Evolutionary conservation across 805 yeast species (phyloP).

Genomic region (Candida sphagnicola): DNA sequence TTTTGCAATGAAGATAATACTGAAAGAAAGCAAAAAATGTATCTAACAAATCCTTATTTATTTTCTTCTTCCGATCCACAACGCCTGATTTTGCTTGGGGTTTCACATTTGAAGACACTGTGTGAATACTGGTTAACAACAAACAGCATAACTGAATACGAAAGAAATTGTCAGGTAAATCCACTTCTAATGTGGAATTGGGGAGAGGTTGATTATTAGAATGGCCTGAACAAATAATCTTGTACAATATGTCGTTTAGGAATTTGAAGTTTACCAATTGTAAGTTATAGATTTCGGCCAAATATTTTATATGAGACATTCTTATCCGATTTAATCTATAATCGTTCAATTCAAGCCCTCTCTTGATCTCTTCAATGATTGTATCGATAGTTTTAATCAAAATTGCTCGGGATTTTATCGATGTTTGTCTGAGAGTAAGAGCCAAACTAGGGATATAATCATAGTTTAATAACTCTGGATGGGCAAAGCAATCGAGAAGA

Average conservation of each 20-base stretch:
- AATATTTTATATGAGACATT: conserved; percentile 55
- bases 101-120: conserved; percentile 4
- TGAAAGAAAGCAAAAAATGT: conserved; percentile 59
- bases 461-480: conserved; percentile 59
- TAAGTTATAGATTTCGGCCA: conserved; percentile 54
- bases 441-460: conserved; percentile 53
- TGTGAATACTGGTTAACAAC: conserved; percentile 17
- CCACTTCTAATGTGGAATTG: conserved; percentile 43
- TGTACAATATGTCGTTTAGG: conserved; percentile 50
- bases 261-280: conserved; percentile 44
- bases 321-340: conserved; percentile 57
- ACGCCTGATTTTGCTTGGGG: conserved; percentile 3
- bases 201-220: conserved; percentile 54
- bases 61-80: conserved; percentile 5
- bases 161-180: conserved; percentile 66
- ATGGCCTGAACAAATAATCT: conserved; percentile 64
- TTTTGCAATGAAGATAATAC: conserved; percentile 63
- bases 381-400: conserved; percentile 53
- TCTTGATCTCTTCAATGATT: conserved; percentile 55
- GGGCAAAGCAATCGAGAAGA: conserved; percentile 43
- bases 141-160: conserved; percentile 53
- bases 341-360: conserved; percentile 65
- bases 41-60: conserved; percentile 13
- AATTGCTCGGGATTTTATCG: conserved; percentile 35
- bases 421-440: conserved; percentile 30